Conservation (phyloP, 768 basidiomycete species). For the Fibroporia radiculosa region DNA sequence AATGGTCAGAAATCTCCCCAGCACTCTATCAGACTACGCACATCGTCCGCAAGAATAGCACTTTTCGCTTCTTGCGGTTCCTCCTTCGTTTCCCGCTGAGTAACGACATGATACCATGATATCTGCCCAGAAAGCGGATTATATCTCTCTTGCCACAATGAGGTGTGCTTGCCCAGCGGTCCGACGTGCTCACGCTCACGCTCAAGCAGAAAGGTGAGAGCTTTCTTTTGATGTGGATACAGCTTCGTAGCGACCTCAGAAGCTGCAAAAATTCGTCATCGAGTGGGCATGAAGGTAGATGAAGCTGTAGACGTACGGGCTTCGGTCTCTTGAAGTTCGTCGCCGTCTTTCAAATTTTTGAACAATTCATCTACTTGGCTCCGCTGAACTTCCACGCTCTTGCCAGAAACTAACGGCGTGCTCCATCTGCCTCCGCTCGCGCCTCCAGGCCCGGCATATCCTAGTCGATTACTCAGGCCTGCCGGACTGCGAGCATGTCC, state of each 20-base stretch:
- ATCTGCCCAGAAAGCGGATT: slow-evolving; percentile 39
- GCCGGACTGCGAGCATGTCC: slow-evolving; percentile 42
- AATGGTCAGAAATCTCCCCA: neutral
- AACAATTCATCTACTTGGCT: slow-evolving; percentile 93
- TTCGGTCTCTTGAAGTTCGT: slow-evolving; percentile 80
- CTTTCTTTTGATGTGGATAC: slow-evolving; percentile 98
- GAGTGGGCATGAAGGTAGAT: neutral
- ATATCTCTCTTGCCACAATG: slow-evolving; percentile 58
- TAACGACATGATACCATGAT: slow-evolving; percentile 82
- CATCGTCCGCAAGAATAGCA: slow-evolving; percentile 94
- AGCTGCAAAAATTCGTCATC: slow-evolving; percentile 27
- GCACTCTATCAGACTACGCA: slow-evolving; percentile 45
- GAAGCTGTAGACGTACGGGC: slow-evolving; percentile 42
- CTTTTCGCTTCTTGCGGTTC: slow-evolving; percentile 74
- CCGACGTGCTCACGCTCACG: slow-evolving; percentile 60
- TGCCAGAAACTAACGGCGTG: slow-evolving; percentile 48
- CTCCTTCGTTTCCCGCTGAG: slow-evolving; percentile 62
- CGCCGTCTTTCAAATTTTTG: slow-evolving; percentile 79
- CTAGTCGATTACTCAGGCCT: slow-evolving; percentile 31
- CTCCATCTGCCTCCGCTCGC: slow-evolving; percentile 41
- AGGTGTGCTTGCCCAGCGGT: slow-evolving; percentile 54
- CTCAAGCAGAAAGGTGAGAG: slow-evolving; percentile 89
- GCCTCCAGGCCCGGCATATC: slow-evolving; percentile 32
- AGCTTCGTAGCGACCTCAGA: slow-evolving; percentile 74
- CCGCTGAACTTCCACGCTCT: slow-evolving; percentile 86